A percentile compares a stretch with the other conserved stretches of the same genome.
phyloP scores from a whole-genome alignment of 495 filamentous ascomycete species.

The Cercophora scortea region DNA sequence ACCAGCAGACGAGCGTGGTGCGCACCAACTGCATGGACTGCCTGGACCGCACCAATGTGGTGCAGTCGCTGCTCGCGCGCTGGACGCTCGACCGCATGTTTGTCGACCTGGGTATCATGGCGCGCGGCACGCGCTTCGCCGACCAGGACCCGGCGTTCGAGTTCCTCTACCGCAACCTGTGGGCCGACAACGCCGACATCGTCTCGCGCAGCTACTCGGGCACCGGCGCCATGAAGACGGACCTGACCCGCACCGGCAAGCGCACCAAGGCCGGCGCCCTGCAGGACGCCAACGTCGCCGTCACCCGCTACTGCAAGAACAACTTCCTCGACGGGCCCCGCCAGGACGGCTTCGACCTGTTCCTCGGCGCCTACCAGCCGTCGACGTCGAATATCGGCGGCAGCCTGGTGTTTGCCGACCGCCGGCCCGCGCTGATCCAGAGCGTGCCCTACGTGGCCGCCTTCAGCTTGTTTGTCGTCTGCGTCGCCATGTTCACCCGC shows the following conservation, averaged over 20 bases:
- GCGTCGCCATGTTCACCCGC: conserved; percentile 69
- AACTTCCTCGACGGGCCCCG: conserved; percentile 89
- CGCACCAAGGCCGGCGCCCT: conserved; percentile 75
- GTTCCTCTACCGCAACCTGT: conserved; percentile 84
- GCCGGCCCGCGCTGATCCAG: conserved; percentile 80
- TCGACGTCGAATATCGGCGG: conserved; percentile 54
- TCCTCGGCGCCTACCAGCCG: conserved; percentile 78
- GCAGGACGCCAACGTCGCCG: conserved; percentile 74
- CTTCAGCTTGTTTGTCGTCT: conserved; percentile 76
- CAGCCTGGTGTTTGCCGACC: conserved; percentile 69
- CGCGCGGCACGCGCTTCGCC: conserved; percentile 57
- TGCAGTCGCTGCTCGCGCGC: conserved; percentile 90
- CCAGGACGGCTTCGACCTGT: conserved; percentile 93
- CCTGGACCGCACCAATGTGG: conserved; percentile 93
- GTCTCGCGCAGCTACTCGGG: conserved; percentile 90
- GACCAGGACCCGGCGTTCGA: conserved; percentile 73
- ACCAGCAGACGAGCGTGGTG: conserved; percentile 75
- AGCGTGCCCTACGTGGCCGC: conserved; percentile 82
- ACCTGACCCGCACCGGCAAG: conserved; percentile 83
- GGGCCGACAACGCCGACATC: conserved; percentile 96
- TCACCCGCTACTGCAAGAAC: conserved; percentile 77
- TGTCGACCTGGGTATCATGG: conserved; percentile 67
- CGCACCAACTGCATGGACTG: conserved; percentile 99
- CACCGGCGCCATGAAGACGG: conserved; percentile 92
- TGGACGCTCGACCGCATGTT: conserved; percentile 83